These are phyloP conservation scores for Mucuna pruriens DNA, from an alignment of 306 rosid genomes.

Conservation along the genomic window DNA sequence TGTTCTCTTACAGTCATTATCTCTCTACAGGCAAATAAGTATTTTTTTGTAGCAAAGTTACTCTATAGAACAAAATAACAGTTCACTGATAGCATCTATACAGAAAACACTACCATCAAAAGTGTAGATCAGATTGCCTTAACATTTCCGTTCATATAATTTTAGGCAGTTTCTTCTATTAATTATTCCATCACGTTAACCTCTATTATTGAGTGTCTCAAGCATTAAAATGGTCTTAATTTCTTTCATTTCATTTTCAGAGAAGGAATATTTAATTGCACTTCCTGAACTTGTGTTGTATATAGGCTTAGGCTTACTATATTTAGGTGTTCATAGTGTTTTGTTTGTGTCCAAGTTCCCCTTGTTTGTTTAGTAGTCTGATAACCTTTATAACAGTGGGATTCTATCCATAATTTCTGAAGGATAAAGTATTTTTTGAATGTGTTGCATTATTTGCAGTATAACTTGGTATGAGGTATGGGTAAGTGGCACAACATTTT, in stretches of 20 bases:
- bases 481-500: background rate
- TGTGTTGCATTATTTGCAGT: background rate
- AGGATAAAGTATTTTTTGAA: too few species aligned
- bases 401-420: background rate
- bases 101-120: slow-evolving; percentile 15
- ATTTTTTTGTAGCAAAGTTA: slow-evolving; percentile 4
- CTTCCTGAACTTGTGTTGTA: background rate
- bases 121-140: background rate
- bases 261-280: background rate
- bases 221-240: background rate
- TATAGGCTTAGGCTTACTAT: background rate
- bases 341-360: background rate
- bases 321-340: background rate
- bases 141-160: background rate
- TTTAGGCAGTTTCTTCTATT: background rate
- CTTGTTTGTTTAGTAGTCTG: background rate
- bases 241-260: background rate
- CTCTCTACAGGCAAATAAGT: slow-evolving; percentile 6
- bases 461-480: background rate
- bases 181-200: background rate
- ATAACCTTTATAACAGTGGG: background rate
- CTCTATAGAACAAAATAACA: background rate
- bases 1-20: too few species aligned
- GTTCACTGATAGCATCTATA: background rate
- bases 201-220: background rate